Percentiles rank a stretch among this genome's conserved stretches.
These are phyloP conservation scores for Arthroderma sp. DNA, from an alignment of 2,329 filamentous ascomycete species.

Conservation along the genomic window DNA sequence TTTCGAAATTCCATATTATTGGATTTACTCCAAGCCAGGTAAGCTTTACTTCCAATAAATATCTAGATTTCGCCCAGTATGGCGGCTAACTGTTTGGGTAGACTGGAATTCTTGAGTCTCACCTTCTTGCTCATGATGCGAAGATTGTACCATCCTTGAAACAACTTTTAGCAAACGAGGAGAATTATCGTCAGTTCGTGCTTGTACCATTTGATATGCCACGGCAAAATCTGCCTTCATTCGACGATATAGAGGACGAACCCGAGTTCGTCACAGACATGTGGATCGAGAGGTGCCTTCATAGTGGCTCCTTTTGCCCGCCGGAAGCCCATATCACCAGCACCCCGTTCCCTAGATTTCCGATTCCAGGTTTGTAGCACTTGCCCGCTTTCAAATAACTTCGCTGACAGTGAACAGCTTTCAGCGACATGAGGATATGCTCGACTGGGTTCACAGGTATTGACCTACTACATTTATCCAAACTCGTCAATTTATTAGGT, in stretches of 20 bases:
- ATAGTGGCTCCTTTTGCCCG: slow-evolving; percentile 57
- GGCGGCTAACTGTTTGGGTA: slow-evolving; percentile 9
- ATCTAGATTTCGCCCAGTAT: not conserved
- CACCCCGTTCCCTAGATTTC: slow-evolving; percentile 59
- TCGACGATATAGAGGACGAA: slow-evolving; percentile 28
- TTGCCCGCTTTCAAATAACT: slow-evolving; percentile 2
- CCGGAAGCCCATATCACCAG: slow-evolving; percentile 61
- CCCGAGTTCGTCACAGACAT: slow-evolving; percentile 63
- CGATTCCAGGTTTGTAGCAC: slow-evolving; percentile 39
- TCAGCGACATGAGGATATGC: slow-evolving; percentile 57
- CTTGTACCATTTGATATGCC: slow-evolving; percentile 28
- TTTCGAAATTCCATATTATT: slow-evolving; percentile 46
- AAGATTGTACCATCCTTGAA: slow-evolving; percentile 23
- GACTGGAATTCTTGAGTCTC: slow-evolving; percentile 25
- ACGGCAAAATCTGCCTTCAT: slow-evolving; percentile 21
- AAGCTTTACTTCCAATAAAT: slow-evolving; percentile 21
- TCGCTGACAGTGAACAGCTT: slow-evolving; percentile 32
- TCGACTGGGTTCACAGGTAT: slow-evolving; percentile 74
- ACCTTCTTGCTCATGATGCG: slow-evolving; percentile 30
- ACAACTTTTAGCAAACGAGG: slow-evolving; percentile 20
- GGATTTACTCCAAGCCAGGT: slow-evolving; percentile 45
- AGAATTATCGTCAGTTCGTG: slow-evolving; percentile 21
- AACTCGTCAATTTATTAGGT: slow-evolving; percentile 60
- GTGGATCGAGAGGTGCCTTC: slow-evolving; percentile 82
- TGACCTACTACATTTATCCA: slow-evolving; percentile 72